phyloP scores from a whole-genome alignment of 73 alveolate species.

The Paramecium sexaurelia region DNA sequence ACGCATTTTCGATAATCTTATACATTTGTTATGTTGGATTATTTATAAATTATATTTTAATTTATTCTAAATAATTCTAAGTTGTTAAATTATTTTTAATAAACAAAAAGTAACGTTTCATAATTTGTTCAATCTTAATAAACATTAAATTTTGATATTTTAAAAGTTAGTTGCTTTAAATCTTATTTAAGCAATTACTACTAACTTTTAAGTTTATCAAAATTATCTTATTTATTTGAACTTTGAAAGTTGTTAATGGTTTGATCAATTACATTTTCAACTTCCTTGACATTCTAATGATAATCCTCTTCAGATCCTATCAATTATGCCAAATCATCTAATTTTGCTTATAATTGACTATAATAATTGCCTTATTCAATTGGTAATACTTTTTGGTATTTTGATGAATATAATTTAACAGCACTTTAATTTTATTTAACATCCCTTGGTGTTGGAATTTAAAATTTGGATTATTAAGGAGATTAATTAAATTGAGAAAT shows the following conservation, averaged over 20 bases:
- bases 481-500: neutral
- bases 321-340: conserved; percentile 12
- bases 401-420: conserved; percentile 40
- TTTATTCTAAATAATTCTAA: neutral
- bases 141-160: neutral
- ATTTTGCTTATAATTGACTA: neutral
- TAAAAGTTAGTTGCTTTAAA: neutral
- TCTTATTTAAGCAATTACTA: neutral
- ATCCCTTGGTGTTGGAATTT: conserved; percentile 15
- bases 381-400: neutral
- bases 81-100: neutral
- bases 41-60: no score
- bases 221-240: neutral
- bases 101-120: neutral
- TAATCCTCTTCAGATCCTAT: conserved; percentile 30
- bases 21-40: neutral
- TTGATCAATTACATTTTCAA: conserved; percentile 14
- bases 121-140: neutral
- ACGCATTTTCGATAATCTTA: neutral
- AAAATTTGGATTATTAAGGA: neutral
- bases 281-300: neutral
- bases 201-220: neutral
- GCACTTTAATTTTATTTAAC: neutral
- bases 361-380: conserved; percentile 32
- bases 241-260: neutral